A percentile compares a stretch with the other conserved stretches of the same genome.
Conservation (phyloP, 306 rosid species). For the Abrus precatorius region DNA sequence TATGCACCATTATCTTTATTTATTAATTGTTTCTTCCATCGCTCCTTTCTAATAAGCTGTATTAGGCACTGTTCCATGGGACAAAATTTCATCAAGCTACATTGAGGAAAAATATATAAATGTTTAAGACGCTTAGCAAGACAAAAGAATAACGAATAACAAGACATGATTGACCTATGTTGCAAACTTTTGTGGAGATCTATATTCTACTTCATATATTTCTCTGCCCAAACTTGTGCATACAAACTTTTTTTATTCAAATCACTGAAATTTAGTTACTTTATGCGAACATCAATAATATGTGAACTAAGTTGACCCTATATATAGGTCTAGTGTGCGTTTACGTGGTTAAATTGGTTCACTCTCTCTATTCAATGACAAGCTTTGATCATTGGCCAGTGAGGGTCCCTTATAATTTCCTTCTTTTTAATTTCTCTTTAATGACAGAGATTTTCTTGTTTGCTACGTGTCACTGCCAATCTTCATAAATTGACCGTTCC, state of each 20-base stretch:
- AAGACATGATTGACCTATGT: neutral
- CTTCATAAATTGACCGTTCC: conserved; percentile 15
- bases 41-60: neutral
- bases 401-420: conserved; percentile 23
- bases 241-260: conserved; percentile 10
- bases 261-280: conserved; percentile 18
- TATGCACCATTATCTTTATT: neutral
- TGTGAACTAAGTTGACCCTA: conserved; percentile 20
- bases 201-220: neutral
- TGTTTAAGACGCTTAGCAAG: neutral
- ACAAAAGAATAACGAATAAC: neutral
- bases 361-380: neutral
- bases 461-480: conserved; percentile 4
- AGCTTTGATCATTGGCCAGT: neutral
- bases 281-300: conserved; percentile 7
- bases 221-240: neutral
- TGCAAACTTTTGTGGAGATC: conserved; percentile 19
- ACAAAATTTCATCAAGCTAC: neutral
- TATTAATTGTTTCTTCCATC: neutral
- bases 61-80: neutral
- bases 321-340: neutral
- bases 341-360: conserved; percentile 5
- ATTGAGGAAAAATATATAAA: neutral
- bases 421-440: neutral
- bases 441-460: conserved; percentile 33